Base-by-base conservation (phyloP, 305 asterid species). In the Caryopteris hybrid region DNA sequence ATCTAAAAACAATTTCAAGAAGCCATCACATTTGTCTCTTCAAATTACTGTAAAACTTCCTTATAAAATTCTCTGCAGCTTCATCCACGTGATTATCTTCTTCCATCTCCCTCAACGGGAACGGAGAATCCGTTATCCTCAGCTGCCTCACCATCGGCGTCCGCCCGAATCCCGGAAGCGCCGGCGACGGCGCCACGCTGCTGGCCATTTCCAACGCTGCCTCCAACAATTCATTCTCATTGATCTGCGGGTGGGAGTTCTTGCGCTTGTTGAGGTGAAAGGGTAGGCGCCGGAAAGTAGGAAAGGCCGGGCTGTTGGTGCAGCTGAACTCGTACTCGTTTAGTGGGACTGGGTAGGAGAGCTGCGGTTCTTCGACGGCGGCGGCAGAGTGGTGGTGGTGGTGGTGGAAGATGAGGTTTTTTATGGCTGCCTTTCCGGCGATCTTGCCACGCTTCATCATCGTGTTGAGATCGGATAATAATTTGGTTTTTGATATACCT, bases 61-160 rank as follows among this genome's bases (percentile, higher is more conserved):
- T 45, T 0, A 82, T 82, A 8, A 79, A 82, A 70, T 79, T 61
- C 72, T 85, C 95, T 6, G 92, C 94, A 11, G 84, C 95, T 33
- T 75, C 95, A 76, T 88, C 88, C 23, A 88, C 88, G 0, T 59
- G 81, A 23, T 42, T 38, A 31, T 76, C 80, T 13, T 43, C 85
- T 1, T 69, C 87, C 6, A 9, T 10, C 4, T 75, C 77, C 20
- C 68, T 72, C 57, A 77, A 18, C 13, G 90, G 96, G 51, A 73
- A 86, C 3, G 96, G 96, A 0, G 96, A 89, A 47, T 89, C 96
- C 0, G 92, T 86, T 5, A 89, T 68, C 84, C 94, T 81, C 77
- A 89, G 68, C 78, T 86, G 90, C 84, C 92, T 81, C 77, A 79
- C 94, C 79, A 69, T 4, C 17, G 95, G 95, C 3, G 78, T 85